These are phyloP conservation scores for Protea cynaroides DNA, from an alignment of 164 flowering plant species.

Conservation along the genomic window DNA sequence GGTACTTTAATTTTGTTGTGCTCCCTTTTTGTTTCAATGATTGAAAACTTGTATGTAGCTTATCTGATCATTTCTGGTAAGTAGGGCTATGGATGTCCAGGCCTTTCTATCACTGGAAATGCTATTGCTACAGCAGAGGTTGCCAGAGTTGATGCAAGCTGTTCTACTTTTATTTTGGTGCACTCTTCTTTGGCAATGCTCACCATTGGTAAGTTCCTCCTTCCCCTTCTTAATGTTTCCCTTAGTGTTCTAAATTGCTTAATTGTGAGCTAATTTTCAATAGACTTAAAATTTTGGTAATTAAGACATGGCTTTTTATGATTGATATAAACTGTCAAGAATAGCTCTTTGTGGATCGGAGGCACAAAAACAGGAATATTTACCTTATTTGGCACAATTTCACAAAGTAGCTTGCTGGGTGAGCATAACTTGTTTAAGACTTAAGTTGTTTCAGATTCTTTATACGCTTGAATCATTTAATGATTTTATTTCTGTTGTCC, in stretches of 20 bases:
- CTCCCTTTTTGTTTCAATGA: background rate
- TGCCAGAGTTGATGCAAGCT: slow-evolving; percentile 97
- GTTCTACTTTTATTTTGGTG: slow-evolving; percentile 84
- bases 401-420: slow-evolving; percentile 85
- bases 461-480: background rate
- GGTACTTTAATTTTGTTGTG: slow-evolving; percentile 31
- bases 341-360: slow-evolving; percentile 88
- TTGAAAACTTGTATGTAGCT: background rate
- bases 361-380: slow-evolving; percentile 77
- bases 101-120: slow-evolving; percentile 70
- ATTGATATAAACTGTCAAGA: slow-evolving; percentile 18
- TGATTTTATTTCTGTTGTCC: slow-evolving; percentile 1
- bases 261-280: background rate
- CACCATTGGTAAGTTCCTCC: slow-evolving; percentile 60
- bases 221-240: background rate
- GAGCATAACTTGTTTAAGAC: slow-evolving; percentile 16
- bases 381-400: slow-evolving; percentile 76
- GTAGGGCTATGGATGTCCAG: slow-evolving; percentile 97
- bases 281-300: background rate
- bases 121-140: slow-evolving; percentile 76
- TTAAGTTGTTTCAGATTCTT: background rate
- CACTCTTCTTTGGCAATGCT: slow-evolving; percentile 97
- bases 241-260: background rate
- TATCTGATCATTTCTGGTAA: slow-evolving; percentile 8
- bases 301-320: background rate